Evolutionary conservation across 179 eudicot species (phyloP), one percentile per base, ranked within the genome.

Genomic region (Corrigiola litoralis): DNA sequence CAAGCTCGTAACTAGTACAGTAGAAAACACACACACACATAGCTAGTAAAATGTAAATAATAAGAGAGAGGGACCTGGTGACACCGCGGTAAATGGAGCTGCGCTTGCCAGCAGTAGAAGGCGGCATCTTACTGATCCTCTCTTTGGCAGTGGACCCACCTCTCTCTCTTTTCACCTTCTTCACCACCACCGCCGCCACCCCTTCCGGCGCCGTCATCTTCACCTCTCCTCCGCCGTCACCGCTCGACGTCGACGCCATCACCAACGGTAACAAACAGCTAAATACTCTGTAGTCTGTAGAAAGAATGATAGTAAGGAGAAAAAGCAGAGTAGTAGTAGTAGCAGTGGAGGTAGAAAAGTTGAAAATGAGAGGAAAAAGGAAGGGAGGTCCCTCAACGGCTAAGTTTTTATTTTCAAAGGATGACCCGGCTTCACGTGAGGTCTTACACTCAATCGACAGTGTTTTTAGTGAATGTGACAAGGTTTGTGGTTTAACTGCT

Each of bases 31-130:
- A 0, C 18, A 1, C 10, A 42, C 1, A 40, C 27, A 7, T n/a
- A n/a, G n/a, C n/a, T n/a, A 5, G 16, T 7, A 29, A 38, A 47
- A 32, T 3, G 0, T 5, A 25, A 28, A 17, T 7, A 27, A 37
- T 5, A 46, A 40, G 13, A 45, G 24, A 53, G 29, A 56, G 4
- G 3, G 52, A 90, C 99, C 99, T 91, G 58, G 99, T 95, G 66
- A 95, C 99, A 40, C 99, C 99, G 6, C 99, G 91, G 67, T 95
- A 95, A 58, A 95, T 91, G 61, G 99, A 95, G 80, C 99, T 95
- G 50, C 99, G 97, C 41, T 95, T 95, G 49, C 99, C 99, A 54
- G 99, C 99, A 60, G 97, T 89, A 46, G 85, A 95, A 64, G 99
- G 99, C 16, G 99, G 87, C 99, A 95, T 95, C 76, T 84, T 88